Conservation (phyloP, 208 protist genomes). For the Wallacemonas rigidus region DNA sequence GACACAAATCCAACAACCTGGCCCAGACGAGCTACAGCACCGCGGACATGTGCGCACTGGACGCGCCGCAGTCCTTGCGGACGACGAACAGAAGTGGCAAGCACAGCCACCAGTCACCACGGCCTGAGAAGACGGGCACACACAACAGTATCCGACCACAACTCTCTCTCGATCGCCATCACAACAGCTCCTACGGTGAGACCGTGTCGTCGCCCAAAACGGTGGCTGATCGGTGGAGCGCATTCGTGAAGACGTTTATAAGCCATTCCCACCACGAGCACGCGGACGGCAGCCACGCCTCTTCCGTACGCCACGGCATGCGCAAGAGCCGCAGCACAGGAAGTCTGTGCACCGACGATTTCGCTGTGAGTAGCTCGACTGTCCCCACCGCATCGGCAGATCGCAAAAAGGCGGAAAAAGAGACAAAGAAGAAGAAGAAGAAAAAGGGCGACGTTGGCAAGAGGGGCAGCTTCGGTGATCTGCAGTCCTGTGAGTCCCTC, state of each 20-base stretch:
- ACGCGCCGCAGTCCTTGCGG: background rate
- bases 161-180: slow-evolving; percentile 9
- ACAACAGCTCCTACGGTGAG: background rate
- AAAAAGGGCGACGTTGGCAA: slow-evolving; percentile 12
- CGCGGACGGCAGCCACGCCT: slow-evolving; percentile 6
- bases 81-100: background rate
- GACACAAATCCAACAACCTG: background rate
- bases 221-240: slow-evolving; percentile 29
- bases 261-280: slow-evolving; percentile 13
- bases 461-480: slow-evolving; percentile 3
- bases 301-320: slow-evolving; percentile 15
- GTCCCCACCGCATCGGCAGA: slow-evolving; percentile 5
- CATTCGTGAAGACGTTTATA: slow-evolving; percentile 35
- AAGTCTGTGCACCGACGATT: slow-evolving; percentile 6
- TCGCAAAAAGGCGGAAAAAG: slow-evolving; percentile 18
- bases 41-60: background rate
- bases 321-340: background rate
- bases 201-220: slow-evolving; percentile 18
- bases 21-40: slow-evolving; percentile 13
- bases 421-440: slow-evolving; percentile 27
- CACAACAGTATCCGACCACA: slow-evolving; percentile 1
- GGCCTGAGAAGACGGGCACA: background rate
- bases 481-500: slow-evolving; percentile 6
- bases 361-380: background rate
- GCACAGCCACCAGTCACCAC: background rate